phyloP scores from a whole-genome alignment of 2,329 filamentous ascomycete genomes.

The Diaporthe sp. region DNA sequence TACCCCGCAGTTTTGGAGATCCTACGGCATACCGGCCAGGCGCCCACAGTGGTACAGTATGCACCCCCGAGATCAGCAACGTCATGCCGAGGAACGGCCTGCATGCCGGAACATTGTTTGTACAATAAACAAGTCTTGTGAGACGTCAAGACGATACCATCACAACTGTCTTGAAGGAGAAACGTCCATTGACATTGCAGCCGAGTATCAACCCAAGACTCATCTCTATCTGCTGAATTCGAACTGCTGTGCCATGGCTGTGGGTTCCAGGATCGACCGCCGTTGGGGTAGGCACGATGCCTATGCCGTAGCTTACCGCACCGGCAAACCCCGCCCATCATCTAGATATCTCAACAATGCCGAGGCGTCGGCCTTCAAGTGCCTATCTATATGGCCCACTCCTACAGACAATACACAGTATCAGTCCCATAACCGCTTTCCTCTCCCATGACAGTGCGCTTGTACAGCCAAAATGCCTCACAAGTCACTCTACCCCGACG shows the following conservation, averaged over 20 bases:
- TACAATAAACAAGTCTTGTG: neutral
- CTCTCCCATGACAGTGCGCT: neutral
- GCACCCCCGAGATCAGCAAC: neutral
- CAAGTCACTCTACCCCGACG: slow-evolving; percentile 72
- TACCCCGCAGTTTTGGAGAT: slow-evolving; percentile 32
- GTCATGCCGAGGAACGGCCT: slow-evolving; percentile 17
- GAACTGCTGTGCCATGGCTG: neutral
- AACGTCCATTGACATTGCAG: neutral
- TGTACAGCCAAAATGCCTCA: slow-evolving; percentile 73
- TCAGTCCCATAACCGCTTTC: neutral
- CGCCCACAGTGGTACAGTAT: neutral
- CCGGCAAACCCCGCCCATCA: slow-evolving; percentile 9
- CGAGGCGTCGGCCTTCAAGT: slow-evolving; percentile 6
- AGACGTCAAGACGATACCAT: slow-evolving; percentile 1
- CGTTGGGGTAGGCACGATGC: slow-evolving; percentile 12
- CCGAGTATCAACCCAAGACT: neutral
- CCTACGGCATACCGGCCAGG: neutral
- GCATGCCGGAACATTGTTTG: neutral
- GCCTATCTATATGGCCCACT: neutral
- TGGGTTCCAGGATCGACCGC: neutral
- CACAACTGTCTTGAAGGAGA: neutral
- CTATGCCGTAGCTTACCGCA: slow-evolving; percentile 28
- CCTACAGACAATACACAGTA: neutral
- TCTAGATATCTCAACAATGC: slow-evolving; percentile 4
- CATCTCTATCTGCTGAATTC: neutral